Evolutionary conservation across 345 rosid species (phyloP).

Genomic region (Luvunga scandens): DNA sequence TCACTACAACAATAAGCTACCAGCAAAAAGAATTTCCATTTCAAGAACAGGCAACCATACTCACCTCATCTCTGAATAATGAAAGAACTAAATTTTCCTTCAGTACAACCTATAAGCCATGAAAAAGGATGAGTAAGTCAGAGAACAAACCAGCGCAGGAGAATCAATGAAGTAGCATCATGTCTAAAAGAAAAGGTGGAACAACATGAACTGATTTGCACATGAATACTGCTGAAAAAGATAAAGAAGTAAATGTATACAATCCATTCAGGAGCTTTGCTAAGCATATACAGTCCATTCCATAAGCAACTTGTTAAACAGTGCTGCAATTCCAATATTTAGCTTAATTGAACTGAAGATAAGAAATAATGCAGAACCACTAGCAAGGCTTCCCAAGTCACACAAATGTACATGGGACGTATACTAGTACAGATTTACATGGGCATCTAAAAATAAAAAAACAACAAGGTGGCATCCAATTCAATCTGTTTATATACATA

Average conservation of each 20-base stretch:
- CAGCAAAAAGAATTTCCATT: constrained; percentile 11
- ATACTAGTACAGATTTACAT: not conserved
- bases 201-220: not conserved
- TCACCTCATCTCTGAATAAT: constrained; percentile 93
- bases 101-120: constrained; percentile 72
- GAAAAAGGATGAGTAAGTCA: constrained; percentile 4
- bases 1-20: constrained; percentile 30
- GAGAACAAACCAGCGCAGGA: not conserved
- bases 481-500: not conserved
- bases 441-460: not conserved
- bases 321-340: not conserved
- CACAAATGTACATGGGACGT: not conserved
- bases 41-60: constrained; percentile 19
- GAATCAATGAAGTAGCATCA: not conserved
- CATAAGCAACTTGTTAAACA: not conserved
- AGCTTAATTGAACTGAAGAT: not conserved
- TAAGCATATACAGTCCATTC: too few relatives aligned
- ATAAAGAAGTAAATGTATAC: not conserved
- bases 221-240: not conserved
- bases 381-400: not conserved
- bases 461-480: not conserved
- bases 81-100: constrained; percentile 89
- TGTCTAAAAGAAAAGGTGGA: not conserved
- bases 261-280: not conserved
- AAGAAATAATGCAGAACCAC: not conserved